Evolutionary conservation across 192 early-diverging fungal genomes (phyloP), one percentile per base, ranked within the genome.

Genomic region (Chytriomyces sp.): DNA sequence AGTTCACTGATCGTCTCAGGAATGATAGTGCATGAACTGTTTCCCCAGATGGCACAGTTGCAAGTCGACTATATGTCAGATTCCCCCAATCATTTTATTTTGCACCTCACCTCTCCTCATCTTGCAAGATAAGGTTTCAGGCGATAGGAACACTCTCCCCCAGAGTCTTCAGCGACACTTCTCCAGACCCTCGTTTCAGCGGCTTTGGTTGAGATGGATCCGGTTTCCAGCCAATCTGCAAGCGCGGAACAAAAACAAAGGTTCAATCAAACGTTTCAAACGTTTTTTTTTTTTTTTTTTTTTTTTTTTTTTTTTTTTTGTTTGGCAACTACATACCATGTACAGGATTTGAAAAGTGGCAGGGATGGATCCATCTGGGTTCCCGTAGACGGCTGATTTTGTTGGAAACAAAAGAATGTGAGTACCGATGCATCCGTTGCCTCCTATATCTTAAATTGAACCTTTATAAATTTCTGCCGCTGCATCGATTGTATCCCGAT

Each of bases 141-240:
- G 67, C 13, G 10, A 47, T 68, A 11, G 20, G 69, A 8, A 24
- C 44, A 20, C 50, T 71, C 69, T 57, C 53, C 3, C 64, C 69
- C 28, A 83, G 50, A 10, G 60, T 63, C 72, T 96, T 97, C 20
- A 98, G 85, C 49, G 94, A 96, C 18, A 87, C 78, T 72, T 90
- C 84, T 6, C 88, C 95, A 4, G 94, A 92, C 13, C 97, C 97
- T 49, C 95, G 87, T 44, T 90, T 78, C 61, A 91, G 80, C 6
- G 97, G 95, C 80, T 93, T 89, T 57, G 94, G 94, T 73, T 95
- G 94, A 28, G 90, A 90, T 20, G 87, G 81, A 47, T 94, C 90
- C 5, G 95, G 94, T 79, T 97, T 98, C 97, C 95, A 98, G 44
- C 95, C 95, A 84, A 98, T 96, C 92, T 91, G 80, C 16, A 47